Base-by-base conservation (phyloP, 306 rosid species). In the Gleditsia sinensis region DNA sequence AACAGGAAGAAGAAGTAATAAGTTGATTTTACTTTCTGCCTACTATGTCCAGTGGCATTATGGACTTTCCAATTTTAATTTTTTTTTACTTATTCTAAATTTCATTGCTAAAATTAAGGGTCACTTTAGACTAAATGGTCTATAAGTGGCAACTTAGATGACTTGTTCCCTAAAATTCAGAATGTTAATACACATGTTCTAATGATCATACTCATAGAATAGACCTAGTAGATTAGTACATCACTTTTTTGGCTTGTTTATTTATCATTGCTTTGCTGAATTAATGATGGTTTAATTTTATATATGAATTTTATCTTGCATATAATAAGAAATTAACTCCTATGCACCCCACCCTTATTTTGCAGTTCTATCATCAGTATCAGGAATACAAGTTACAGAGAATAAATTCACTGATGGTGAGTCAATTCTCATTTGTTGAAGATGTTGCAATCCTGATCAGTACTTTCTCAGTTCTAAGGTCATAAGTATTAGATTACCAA, bases 281-380 rank as follows among this genome's bases (percentile, higher is more conserved):
- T 75, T 53, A 37, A 14, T 58, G 17, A 46, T 19, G 9, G 32
- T 23, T 55, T 14, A 23, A 33, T 33, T 40, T 66, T 42, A 57
- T 37, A n/a, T 28, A 7, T 4, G 46, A 67, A 20, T 34, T 62
- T 70, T 71, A 42, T 27, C 34, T n/a, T 55, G 11, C 30, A 32
- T 53, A 60, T 54, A 34, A 61, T 24, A 51, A 20, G 70, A 55
- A 48, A 36, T 21, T 58, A 59, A 72, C 45, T 7, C 45, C 24
- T 4, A 42, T 32, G 61, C 34, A 60, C 4, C 4, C 20, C 7
- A 39, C 6, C 67, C 72, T 74, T 27, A 67, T 71, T 48, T 56
- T 81, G 79, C 90, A 92, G 97, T 92, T 83, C 86, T 92, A 57
- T 86, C 97, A 58, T 71, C 97, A 16, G 89, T 92, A 57, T 92